Evolutionary conservation across 2,329 filamentous ascomycete species (phyloP), one percentile per base, ranked within the genome.

Genomic region (Alternaria sp.): DNA sequence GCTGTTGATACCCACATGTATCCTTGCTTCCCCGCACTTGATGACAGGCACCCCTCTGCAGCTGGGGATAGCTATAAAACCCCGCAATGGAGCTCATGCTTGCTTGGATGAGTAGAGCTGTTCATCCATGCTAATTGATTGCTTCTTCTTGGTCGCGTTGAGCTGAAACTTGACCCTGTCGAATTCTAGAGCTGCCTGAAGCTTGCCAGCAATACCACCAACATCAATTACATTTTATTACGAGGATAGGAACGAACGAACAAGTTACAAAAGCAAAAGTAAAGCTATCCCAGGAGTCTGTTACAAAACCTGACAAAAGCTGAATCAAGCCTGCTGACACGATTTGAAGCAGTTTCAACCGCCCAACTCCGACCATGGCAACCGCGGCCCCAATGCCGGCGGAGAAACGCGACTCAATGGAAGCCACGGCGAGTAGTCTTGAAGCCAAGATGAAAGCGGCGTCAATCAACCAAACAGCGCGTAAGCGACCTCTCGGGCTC

Each of bases 341-440:
- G 18, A 32, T 5, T 12, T 14, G 14, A 18, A 38, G 22, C 30
- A 28, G 22, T 16, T 10, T 25, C 38, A 56, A 20, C 28, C 20
- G 7, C 28, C 25, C 25, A 28, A 46, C 36, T 25, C 28, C 30
- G 51, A 56, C 27, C 50, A 58, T 55, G 54, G 40, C 57, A 28
- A 28, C 27, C 5, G 27, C 34, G 25, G 43, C 18, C 2, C 46
- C 46, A 18, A 50, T 50, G 14, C 32, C 46, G 43, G 18, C 22
- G 11, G 48, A 44, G 38, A 77, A 77, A 40, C 63, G 72, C 52
- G 75, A 76, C 56, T 76, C 73, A 9, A 78, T 78, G 72, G 74
- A 75, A 14, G 74, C 70, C 2, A 69, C 68, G 12, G 54, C 64
- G 18, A 53, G 61, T 38, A 60, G 59, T 9, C 45, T 72, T 32